Percentiles rank a stretch among this genome's conserved stretches.
Conservation (phyloP, 345 rosid genomes). For the Linum trigynum region DNA sequence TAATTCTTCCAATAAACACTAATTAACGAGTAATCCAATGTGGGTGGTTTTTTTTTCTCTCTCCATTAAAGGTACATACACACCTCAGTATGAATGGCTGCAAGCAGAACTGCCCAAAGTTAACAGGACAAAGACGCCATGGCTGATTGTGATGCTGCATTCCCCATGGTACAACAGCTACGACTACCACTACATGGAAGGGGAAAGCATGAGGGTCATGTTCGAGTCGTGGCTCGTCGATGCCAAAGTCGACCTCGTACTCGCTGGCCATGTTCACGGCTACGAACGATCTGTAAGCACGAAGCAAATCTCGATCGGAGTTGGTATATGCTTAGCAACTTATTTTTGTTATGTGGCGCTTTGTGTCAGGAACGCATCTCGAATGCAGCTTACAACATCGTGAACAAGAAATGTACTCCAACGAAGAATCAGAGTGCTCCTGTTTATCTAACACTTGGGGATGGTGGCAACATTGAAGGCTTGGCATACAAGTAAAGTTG, state of each 20-base stretch:
- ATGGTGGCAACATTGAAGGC: conserved; percentile 38
- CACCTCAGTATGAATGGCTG: conserved; percentile 30
- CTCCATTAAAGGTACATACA: conserved; percentile 19
- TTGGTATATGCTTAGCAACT: too few relatives aligned
- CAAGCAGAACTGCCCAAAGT: conserved; percentile 24
- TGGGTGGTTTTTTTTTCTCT: not conserved
- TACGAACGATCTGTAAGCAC: conserved; percentile 28
- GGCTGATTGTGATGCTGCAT: conserved; percentile 30
- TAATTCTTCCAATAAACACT: not conserved
- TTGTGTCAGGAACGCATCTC: conserved; percentile 19
- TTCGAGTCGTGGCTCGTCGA: conserved; percentile 30
- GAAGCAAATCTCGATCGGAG: not conserved
- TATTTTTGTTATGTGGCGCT: not conserved
- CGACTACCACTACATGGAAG: conserved; percentile 34
- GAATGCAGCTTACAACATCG: conserved; percentile 25
- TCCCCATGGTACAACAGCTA: conserved; percentile 32
- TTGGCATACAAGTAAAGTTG: conserved; percentile 19
- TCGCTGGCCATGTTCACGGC: conserved; percentile 36
- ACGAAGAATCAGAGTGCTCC: conserved; percentile 25
- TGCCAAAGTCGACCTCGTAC: conserved; percentile 28
- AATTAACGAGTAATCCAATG: not conserved
- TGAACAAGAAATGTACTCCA: conserved; percentile 20
- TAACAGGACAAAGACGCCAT: conserved; percentile 31
- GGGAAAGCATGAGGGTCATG: conserved; percentile 30
- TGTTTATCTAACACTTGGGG: conserved; percentile 27